A percentile compares a stretch with the other conserved stretches of the same genome.
Conservation (phyloP, 805 yeast species). For the Ogataea salicorniae region DNA sequence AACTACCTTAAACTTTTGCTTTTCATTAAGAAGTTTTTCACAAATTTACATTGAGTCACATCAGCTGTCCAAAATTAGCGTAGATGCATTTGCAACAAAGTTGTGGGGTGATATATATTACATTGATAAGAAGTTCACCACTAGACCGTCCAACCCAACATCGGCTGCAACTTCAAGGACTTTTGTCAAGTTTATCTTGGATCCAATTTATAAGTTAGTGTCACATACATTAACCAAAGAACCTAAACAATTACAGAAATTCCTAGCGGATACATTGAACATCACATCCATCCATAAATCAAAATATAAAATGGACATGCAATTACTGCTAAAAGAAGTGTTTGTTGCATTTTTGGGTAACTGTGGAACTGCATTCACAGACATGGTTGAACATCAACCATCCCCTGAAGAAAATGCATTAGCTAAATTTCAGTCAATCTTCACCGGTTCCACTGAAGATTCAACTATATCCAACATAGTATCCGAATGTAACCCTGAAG, state of each 20-base stretch:
- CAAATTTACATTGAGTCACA: conserved; percentile 37
- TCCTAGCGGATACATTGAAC: conserved; percentile 46
- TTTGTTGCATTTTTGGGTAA: conserved; percentile 50
- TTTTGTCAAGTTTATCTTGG: conserved; percentile 61
- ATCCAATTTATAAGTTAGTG: conserved; percentile 75
- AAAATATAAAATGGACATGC: conserved; percentile 48
- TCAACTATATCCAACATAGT: conserved; percentile 19
- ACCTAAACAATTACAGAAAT: conserved; percentile 35
- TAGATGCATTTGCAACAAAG: conserved; percentile 43
- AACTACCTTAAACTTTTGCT: conserved; percentile 53
- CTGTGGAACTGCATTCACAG: conserved; percentile 47
- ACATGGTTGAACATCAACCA: conserved; percentile 34
- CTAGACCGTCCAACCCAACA: conserved; percentile 23
- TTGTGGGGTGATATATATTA: conserved; percentile 79
- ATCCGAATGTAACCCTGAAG: conserved; percentile 31
- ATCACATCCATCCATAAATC: conserved; percentile 36
- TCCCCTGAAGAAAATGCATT: conserved; percentile 35
- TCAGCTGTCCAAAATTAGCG: conserved; percentile 19
- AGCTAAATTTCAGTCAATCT: conserved; percentile 19
- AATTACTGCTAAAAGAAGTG: conserved; percentile 50
- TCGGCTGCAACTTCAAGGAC: conserved; percentile 31
- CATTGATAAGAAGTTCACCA: conserved; percentile 43
- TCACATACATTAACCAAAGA: conserved; percentile 54
- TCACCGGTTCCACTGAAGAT: conserved; percentile 25
- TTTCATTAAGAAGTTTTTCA: conserved; percentile 65